Base-by-base conservation (phyloP, 192 early-diverging fungal species). In the Chytriomyces sp. region DNA sequence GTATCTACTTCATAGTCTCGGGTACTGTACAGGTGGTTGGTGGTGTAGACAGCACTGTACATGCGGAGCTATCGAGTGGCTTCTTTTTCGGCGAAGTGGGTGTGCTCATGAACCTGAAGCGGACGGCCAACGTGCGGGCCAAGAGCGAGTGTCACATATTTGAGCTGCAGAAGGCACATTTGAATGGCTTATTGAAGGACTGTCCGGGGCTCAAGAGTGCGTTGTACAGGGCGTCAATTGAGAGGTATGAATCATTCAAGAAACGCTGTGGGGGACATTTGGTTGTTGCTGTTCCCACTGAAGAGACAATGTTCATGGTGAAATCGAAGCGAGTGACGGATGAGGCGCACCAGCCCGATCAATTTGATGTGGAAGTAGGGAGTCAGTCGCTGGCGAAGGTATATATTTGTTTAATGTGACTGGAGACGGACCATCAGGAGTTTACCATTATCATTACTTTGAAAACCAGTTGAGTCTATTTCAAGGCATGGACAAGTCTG, bases 71-170 rank as follows among this genome's bases (percentile, higher is more conserved):
- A 34, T 38, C 52, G 1, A 52, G 56, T 14, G 82, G 81, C n/a
- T 38, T 64, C 12, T 82, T 84, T 62, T 85, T 85, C 70, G 84
- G 84, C 6, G 84, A 85, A 59, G 72, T 84, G 30, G 84, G 82
- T 28, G 38, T 85, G 52, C 34, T 83, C 26, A 53, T 81, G 44
- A 78, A 80, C 49, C 73, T 83, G 19, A 72, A 76, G 38, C 70
- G 82, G 34, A 83, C 81, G 39, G 80, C 82, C 2, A 38, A 36
- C 33, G 76, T 84, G 58, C 22, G 70, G 36, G 78, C 81, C 22
- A 80, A 81, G 64, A 76, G 82, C 44, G 70, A 72, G 63, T 80
- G 82, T 56, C 70, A 49, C 34, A 28, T 79, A n/a, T 59, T 85
- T 34, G 82, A 84, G 34, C 22, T 85, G 30, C 73, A 72, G 19